Conservation (phyloP, 2,329 filamentous ascomycete genomes). For the Lecanicillium sp. region DNA sequence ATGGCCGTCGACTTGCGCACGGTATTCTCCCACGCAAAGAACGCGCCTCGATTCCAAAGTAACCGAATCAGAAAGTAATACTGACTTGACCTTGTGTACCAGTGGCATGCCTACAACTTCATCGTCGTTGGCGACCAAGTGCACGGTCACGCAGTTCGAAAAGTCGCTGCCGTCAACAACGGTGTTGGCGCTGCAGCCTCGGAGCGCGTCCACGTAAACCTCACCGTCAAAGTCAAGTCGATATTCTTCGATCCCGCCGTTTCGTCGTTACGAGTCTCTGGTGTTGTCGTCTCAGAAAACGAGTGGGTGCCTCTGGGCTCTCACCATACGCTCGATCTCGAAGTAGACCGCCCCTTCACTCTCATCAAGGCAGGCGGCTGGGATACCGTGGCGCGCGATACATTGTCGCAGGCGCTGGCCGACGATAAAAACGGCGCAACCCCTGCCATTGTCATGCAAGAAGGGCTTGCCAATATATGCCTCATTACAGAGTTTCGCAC, state of each 20-base stretch:
- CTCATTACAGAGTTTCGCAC: slow-evolving; percentile 75
- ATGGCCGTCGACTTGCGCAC: not conserved
- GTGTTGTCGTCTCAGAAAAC: slow-evolving; percentile 45
- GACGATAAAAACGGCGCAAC: slow-evolving; percentile 73
- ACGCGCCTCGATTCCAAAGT: too few relatives aligned
- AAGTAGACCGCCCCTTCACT: slow-evolving; percentile 80
- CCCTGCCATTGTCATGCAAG: slow-evolving; percentile 89
- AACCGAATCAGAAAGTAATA: too few relatives aligned
- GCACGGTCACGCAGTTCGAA: slow-evolving; percentile 47
- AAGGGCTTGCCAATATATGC: slow-evolving; percentile 76
- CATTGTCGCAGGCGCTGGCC: slow-evolving; percentile 70
- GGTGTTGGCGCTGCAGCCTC: slow-evolving; percentile 40
- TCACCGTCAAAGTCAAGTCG: slow-evolving; percentile 47
- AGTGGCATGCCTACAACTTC: slow-evolving; percentile 56
- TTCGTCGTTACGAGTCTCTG: slow-evolving; percentile 48
- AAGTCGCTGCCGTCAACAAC: slow-evolving; percentile 39
- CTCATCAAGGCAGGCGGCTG: slow-evolving; percentile 76
- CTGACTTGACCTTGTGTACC: not conserved
- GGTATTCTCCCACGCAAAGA: too few relatives aligned
- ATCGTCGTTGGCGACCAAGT: slow-evolving; percentile 45
- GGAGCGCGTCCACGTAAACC: slow-evolving; percentile 46
- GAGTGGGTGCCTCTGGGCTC: slow-evolving; percentile 43
- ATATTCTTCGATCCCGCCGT: slow-evolving; percentile 50
- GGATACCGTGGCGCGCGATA: slow-evolving; percentile 80
- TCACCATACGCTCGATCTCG: slow-evolving; percentile 65